Evolutionary conservation across 768 basidiomycete genomes (phyloP).

Genomic region (Suillus sp.): DNA sequence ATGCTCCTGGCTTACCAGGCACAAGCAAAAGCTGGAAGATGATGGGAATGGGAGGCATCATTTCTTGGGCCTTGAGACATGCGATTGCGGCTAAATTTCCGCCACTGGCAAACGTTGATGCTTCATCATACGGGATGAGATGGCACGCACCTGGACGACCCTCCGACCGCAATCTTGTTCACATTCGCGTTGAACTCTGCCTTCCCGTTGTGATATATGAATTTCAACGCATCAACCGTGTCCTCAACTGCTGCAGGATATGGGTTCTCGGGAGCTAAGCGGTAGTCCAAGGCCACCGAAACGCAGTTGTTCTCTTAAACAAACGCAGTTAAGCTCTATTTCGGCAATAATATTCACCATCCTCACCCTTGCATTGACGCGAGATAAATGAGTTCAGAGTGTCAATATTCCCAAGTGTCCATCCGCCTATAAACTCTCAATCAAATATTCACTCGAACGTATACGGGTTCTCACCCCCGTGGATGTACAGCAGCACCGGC

Average conservation of each 20-base stretch:
- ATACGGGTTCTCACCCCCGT: slow-evolving; percentile 54
- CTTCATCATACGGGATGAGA: neutral
- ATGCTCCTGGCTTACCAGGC: slow-evolving; percentile 36
- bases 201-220: slow-evolving; percentile 55
- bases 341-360: neutral
- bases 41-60: slow-evolving; percentile 53
- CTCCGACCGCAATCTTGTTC: slow-evolving; percentile 65
- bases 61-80: slow-evolving; percentile 59
- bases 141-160: slow-evolving; percentile 59
- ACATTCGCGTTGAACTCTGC: slow-evolving; percentile 49
- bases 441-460: neutral
- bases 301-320: slow-evolving; percentile 58
- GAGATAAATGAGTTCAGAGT: slow-evolving; percentile 59
- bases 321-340: neutral
- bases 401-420: slow-evolving; percentile 67
- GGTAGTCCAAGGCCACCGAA: slow-evolving; percentile 68
- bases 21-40: slow-evolving; percentile 70
- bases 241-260: slow-evolving; percentile 76
- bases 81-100: slow-evolving; percentile 70
- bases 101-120: slow-evolving; percentile 44
- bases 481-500: slow-evolving; percentile 73
- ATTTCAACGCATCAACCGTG: slow-evolving; percentile 64
- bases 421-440: slow-evolving; percentile 51
- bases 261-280: slow-evolving; percentile 68
- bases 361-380: slow-evolving; percentile 26